Conservation (phyloP, 2,329 filamentous ascomycete species). For the Curvularia sp. region DNA sequence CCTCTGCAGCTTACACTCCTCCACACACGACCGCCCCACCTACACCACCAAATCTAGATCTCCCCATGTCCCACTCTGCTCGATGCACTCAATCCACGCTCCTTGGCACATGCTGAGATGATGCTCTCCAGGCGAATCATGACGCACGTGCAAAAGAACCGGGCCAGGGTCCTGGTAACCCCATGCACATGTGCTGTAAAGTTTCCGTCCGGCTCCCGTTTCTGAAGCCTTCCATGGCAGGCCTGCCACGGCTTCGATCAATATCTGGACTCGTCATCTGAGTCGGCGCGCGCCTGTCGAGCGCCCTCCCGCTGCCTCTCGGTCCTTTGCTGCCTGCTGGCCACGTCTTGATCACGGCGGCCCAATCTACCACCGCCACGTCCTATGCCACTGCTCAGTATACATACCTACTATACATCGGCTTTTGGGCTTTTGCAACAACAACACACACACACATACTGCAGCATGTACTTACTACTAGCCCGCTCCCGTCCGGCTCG, state of each 20-base stretch:
- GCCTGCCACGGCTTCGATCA: slow-evolving; percentile 3
- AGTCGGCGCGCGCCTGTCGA: slow-evolving; percentile 19
- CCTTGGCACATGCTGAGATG: slow-evolving; percentile 7
- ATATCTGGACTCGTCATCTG: slow-evolving; percentile 26
- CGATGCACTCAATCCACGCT: neutral
- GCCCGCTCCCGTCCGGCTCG: slow-evolving; percentile 1
- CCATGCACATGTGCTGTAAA: neutral
- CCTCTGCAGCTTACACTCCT: neutral
- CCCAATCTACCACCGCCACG: slow-evolving; percentile 3
- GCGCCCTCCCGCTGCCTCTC: neutral
- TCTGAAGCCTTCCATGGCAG: neutral
- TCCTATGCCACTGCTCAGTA: slow-evolving; percentile 5
- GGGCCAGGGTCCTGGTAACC: neutral
- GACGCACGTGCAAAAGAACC: slow-evolving; percentile 8
- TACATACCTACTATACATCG: neutral
- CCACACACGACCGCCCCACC: neutral
- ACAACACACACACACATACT: neutral
- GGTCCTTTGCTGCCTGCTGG: slow-evolving; percentile 2
- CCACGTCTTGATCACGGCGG: slow-evolving; percentile 8
- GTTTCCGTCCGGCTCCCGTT: neutral
- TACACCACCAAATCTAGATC: neutral
- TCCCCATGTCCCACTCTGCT: neutral
- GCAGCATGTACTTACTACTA: slow-evolving; percentile 13
- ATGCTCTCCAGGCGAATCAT: slow-evolving; percentile 7
- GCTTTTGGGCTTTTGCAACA: neutral